Evolutionary conservation across 2,329 filamentous ascomycete genomes (phyloP).

Genomic region (Calonectria henricotiae): DNA sequence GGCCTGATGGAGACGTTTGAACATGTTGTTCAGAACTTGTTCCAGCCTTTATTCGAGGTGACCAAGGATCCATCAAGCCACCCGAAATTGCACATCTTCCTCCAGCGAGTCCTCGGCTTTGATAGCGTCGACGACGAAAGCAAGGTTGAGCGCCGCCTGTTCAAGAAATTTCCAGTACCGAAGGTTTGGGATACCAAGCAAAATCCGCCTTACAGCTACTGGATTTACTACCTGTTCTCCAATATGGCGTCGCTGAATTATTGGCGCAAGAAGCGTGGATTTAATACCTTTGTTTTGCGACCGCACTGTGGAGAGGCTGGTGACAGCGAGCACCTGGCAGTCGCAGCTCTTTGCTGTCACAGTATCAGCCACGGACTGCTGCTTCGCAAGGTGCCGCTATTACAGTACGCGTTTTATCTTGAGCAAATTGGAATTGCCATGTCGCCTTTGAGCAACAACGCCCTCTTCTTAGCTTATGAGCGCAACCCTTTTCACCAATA

Average conservation of each 20-base stretch:
- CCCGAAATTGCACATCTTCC: constrained; percentile 93
- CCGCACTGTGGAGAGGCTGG: constrained; percentile 98
- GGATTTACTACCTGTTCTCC: constrained; percentile 97
- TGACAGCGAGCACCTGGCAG: constrained; percentile 95
- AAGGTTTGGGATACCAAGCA: constrained; percentile 92
- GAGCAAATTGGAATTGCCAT: constrained; percentile 99
- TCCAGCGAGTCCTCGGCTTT: constrained; percentile 96
- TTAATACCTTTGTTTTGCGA: constrained; percentile 94
- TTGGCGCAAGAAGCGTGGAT: constrained; percentile 91
- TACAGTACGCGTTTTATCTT: constrained; percentile 98
- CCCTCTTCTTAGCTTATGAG: constrained; percentile 95
- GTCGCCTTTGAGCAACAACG: constrained; percentile 99
- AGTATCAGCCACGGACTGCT: constrained; percentile 97
- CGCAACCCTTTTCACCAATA: constrained; percentile 97
- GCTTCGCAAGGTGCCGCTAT: constrained; percentile 91
- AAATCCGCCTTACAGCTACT: constrained; percentile 98
- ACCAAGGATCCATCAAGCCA: constrained; percentile 89
- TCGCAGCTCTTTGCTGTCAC: constrained; percentile 92
- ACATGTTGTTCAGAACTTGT: constrained; percentile 91
- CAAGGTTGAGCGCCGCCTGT: constrained; percentile 94
- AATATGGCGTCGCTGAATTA: constrained; percentile 95
- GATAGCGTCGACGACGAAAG: constrained; percentile 99
- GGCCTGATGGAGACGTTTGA: constrained; percentile 92
- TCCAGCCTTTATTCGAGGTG: constrained; percentile 94
- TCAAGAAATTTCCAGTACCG: constrained; percentile 94